Conservation (phyloP, 2,329 filamentous ascomycete species). For the Xylariaceae sp. region DNA sequence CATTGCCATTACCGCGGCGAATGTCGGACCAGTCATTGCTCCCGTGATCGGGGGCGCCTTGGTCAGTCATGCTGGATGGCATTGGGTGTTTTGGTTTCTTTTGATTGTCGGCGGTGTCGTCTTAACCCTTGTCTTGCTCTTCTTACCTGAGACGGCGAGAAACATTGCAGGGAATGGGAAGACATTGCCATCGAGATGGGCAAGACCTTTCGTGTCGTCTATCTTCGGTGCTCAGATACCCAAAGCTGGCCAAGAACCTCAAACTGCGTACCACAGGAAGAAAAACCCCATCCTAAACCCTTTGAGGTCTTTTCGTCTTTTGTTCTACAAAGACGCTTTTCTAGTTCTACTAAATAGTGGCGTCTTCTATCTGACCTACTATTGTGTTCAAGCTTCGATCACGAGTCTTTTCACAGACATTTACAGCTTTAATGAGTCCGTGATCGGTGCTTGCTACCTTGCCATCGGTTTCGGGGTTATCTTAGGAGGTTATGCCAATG, state of each 20-base stretch:
- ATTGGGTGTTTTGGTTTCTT: constrained; percentile 20
- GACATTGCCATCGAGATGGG: constrained; percentile 13
- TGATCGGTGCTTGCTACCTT: constrained; percentile 1
- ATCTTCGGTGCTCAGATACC: constrained; percentile 4
- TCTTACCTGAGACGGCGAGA: constrained; percentile 32
- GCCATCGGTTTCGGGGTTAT: neutral
- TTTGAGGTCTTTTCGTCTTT: neutral
- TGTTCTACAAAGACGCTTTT: constrained; percentile 2
- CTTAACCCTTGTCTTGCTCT: constrained; percentile 6
- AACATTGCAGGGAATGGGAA: constrained; percentile 26
- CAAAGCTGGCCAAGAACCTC: constrained; percentile 5
- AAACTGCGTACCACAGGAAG: constrained; percentile 1
- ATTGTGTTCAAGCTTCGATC: constrained; percentile 4
- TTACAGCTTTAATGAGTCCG: neutral
- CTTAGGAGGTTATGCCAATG: constrained; percentile 1
- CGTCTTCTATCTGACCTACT: constrained; percentile 4
- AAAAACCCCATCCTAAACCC: too few species aligned
- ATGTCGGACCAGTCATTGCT: constrained; percentile 4
- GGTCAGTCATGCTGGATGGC: constrained; percentile 12
- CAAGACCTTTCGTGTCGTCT: constrained; percentile 16
- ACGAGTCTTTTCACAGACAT: neutral
- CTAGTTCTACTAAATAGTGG: constrained; percentile 1
- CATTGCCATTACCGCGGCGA: constrained; percentile 7
- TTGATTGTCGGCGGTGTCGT: constrained; percentile 5
- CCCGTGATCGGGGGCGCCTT: constrained; percentile 17